phyloP scores from a whole-genome alignment of 2,329 filamentous ascomycete genomes.

The Penicillium freii region DNA sequence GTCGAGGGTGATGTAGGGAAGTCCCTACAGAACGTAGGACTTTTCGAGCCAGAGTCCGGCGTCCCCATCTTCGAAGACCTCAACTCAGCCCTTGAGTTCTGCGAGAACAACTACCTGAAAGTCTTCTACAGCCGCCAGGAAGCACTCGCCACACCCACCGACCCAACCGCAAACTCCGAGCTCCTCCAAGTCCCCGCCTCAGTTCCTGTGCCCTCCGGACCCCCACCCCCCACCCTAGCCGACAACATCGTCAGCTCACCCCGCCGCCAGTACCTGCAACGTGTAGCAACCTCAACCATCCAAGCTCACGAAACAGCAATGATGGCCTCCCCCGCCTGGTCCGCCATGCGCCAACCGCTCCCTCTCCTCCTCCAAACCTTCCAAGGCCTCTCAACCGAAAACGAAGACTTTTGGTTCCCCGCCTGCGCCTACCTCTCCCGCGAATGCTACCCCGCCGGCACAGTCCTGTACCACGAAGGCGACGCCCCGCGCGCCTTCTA shows the following conservation, averaged over 20 bases:
- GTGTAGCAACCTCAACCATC: constrained; percentile 74
- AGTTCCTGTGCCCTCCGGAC: constrained; percentile 15
- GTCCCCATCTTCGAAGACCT: constrained; percentile 83
- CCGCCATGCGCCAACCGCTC: constrained; percentile 83
- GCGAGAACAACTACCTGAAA: constrained; percentile 89
- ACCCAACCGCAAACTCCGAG: constrained; percentile 6
- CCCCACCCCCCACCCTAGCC: constrained; percentile 27
- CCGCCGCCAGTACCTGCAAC: constrained; percentile 70
- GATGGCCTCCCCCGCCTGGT: constrained; percentile 65
- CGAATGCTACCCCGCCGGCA: constrained; percentile 65
- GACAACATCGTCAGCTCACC: constrained; percentile 71
- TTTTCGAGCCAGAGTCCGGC: constrained; percentile 70
- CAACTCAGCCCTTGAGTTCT: constrained; percentile 89
- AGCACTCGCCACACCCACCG: constrained; percentile 25
- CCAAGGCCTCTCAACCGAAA: constrained; percentile 76
- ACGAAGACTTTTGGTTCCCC: constrained; percentile 94
- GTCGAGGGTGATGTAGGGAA: constrained; percentile 72
- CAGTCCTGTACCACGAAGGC: constrained; percentile 73
- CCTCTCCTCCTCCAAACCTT: constrained; percentile 95
- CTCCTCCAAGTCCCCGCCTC: constrained; percentile 29
- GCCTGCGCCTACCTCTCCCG: constrained; percentile 72
- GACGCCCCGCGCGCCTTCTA: constrained; percentile 82
- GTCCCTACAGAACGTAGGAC: constrained; percentile 77
- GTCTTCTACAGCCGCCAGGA: constrained; percentile 72
- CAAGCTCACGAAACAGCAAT: constrained; percentile 53